Base-by-base conservation (phyloP, 164 flowering plant genomes). In the Cinnamomum micranthum region DNA sequence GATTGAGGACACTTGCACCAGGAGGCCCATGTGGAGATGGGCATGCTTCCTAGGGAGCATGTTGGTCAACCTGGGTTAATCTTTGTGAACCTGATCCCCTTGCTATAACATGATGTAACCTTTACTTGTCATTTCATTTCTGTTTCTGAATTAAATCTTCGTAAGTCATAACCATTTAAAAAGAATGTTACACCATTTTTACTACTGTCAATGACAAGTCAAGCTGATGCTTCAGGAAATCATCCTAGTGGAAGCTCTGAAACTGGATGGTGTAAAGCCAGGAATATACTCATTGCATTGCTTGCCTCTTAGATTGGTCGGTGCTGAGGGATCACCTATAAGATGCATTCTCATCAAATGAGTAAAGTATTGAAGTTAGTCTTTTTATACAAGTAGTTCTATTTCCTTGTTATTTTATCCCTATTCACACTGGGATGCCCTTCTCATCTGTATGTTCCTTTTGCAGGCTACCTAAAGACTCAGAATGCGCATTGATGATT, bases 271-370 rank as follows among this genome's bases (percentile, higher is more conserved):
- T 22, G 77, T 90, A 23, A 75, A 76, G 52, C 70, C 86, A 1
- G 98, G 96, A 66, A 50, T 90, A 74, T 92, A 92, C 74, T 52
- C 80, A 58, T 86, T 92, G 69, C 97, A 92, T 73, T 92, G 95
- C 88, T 76, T 92, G 64, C 94, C 92, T 67, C 79, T 91, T 27
- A 86, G 97, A 80, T 74, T 92, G 82, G 77, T 78, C 31, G 95
- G 94, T 25, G 85, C 95, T 25, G 97, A 92, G 84, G 97, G 95
- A 72, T 86, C 95, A 47, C 97, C 98, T 55, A 86, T 87, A 73
- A 79, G 84, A 79, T 79, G 86, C 81, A 79, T 83, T 75, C 83
- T 83, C 33, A 83, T 83, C 73, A 77, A 81, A 75, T 81, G 72
- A 81, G 50, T 67, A 55, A 11, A 20, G 27, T 47, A 55, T 11